phyloP scores from a whole-genome alignment of 2,329 filamentous ascomycete genomes.

The Epichloe elymi region DNA sequence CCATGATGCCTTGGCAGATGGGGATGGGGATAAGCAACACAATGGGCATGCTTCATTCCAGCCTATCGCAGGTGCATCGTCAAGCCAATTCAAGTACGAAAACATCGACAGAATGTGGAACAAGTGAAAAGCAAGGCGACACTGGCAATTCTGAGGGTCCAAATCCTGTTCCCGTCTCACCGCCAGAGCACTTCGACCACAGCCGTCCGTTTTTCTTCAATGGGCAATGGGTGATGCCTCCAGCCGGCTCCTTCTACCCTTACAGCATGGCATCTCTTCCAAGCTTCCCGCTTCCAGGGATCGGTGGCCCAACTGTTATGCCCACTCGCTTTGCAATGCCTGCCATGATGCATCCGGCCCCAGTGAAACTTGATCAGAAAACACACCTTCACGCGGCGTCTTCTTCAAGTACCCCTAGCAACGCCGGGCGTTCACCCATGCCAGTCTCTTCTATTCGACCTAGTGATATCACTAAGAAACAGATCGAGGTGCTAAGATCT shows the following conservation, averaged over 20 bases:
- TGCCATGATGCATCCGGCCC: conserved; percentile 13
- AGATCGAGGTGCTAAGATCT: conserved; percentile 37
- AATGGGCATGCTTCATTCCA: conserved; percentile 14
- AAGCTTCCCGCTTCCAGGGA: conserved; percentile 14
- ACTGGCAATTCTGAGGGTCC: conserved; percentile 18
- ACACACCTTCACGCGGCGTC: conserved; percentile 8
- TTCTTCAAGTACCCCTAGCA: conserved; percentile 8
- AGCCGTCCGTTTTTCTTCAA: conserved; percentile 31
- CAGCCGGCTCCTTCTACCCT: conserved; percentile 12
- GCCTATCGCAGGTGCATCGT: conserved; percentile 12
- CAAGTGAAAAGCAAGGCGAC: conserved; percentile 19
- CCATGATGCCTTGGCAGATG: conserved; percentile 29
- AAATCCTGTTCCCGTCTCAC: conserved; percentile 21
- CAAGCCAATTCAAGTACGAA: conserved; percentile 9
- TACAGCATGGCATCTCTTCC: conserved; percentile 17
- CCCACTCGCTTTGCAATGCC: conserved; percentile 3
- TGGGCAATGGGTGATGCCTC: conserved; percentile 29
- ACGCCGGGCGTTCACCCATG: conserved; percentile 17
- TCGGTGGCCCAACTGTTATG: conserved; percentile 10
- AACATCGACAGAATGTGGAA: conserved; percentile 10
- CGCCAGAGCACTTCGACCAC: conserved; percentile 33
- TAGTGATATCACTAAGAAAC: conserved; percentile 47
- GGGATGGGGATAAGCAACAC: conserved; percentile 21
- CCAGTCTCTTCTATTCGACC: conserved; percentile 46
- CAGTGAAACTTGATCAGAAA: conserved; percentile 8